Evolutionary conservation across 495 filamentous ascomycete genomes (phyloP).

Genomic region (Hypoxylon lenormandii): DNA sequence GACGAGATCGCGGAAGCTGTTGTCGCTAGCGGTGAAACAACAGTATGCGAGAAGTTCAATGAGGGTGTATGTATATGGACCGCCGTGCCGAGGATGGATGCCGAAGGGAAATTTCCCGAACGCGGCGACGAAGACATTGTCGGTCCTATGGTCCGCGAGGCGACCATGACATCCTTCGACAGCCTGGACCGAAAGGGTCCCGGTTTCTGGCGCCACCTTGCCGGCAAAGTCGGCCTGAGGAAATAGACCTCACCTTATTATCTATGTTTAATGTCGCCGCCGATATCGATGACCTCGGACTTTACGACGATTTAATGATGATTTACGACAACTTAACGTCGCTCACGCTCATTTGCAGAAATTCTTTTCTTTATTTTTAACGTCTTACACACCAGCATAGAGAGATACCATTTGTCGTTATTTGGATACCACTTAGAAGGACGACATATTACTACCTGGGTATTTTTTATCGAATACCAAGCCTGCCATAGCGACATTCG

Average conservation of each 20-base stretch:
- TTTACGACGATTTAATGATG: slow-evolving; percentile 3
- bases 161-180: slow-evolving; percentile 58
- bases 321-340: slow-evolving; percentile 37
- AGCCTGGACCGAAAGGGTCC: slow-evolving; percentile 56
- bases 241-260: slow-evolving; percentile 41
- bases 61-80: slow-evolving; percentile 58
- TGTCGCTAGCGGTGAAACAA: slow-evolving; percentile 53
- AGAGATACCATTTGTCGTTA: slow-evolving; percentile 48
- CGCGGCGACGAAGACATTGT: slow-evolving; percentile 91
- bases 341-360: slow-evolving; percentile 23
- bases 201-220: slow-evolving; percentile 59
- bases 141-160: slow-evolving; percentile 83
- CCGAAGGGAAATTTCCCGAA: slow-evolving; percentile 85
- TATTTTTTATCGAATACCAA: neutral
- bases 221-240: slow-evolving; percentile 59
- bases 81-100: slow-evolving; percentile 64
- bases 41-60: slow-evolving; percentile 51
- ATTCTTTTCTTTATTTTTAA: slow-evolving; percentile 9
- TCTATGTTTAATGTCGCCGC: slow-evolving; percentile 10
- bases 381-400: slow-evolving; percentile 42
- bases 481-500: slow-evolving; percentile 32
- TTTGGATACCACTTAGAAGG: slow-evolving; percentile 45
- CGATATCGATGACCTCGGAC: slow-evolving; percentile 14
- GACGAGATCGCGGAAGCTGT: slow-evolving; percentile 66
- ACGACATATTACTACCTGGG: slow-evolving; percentile 13